Percentiles rank a stretch among this genome's conserved stretches.
These are phyloP conservation scores for Rhodotorula sp. DNA, from an alignment of 1,284 basidiomycete species.

Conservation along the genomic window DNA sequence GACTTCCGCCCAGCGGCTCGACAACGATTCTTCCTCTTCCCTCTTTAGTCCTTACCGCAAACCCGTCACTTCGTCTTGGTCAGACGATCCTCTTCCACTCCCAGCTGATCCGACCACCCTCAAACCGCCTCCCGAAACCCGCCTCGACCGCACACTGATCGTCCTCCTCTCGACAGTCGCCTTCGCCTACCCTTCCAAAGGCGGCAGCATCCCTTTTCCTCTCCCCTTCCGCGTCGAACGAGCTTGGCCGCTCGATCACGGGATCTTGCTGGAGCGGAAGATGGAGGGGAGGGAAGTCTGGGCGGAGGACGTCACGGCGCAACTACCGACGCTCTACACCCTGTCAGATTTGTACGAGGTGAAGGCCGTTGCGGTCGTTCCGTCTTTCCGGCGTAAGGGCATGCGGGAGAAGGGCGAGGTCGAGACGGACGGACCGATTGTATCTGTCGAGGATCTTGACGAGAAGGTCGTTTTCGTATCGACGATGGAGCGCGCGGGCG, in stretches of 20 bases:
- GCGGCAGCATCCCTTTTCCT: constrained; percentile 22
- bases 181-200: constrained; percentile 19
- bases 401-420: background rate
- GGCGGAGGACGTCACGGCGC: constrained; percentile 46
- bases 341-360: constrained; percentile 77
- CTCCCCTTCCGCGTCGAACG: constrained; percentile 24
- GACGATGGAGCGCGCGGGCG: background rate
- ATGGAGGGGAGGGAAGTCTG: background rate
- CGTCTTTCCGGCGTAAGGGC: background rate
- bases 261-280: constrained; percentile 30
- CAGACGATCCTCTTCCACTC: constrained; percentile 29
- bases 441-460: background rate
- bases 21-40: background rate
- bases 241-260: constrained; percentile 22
- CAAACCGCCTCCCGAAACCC: background rate
- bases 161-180: constrained; percentile 29
- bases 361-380: constrained; percentile 45
- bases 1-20: background rate
- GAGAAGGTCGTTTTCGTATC: too few species aligned
- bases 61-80: constrained; percentile 2
- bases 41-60: constrained; percentile 11
- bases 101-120: constrained; percentile 16
- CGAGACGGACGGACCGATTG: too few species aligned
- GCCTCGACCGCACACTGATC: constrained; percentile 11
- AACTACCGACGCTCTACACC: constrained; percentile 64